These are phyloP conservation scores for Eutrema salsugineum DNA, from an alignment of 441 rosid species.

Conservation along the genomic window DNA sequence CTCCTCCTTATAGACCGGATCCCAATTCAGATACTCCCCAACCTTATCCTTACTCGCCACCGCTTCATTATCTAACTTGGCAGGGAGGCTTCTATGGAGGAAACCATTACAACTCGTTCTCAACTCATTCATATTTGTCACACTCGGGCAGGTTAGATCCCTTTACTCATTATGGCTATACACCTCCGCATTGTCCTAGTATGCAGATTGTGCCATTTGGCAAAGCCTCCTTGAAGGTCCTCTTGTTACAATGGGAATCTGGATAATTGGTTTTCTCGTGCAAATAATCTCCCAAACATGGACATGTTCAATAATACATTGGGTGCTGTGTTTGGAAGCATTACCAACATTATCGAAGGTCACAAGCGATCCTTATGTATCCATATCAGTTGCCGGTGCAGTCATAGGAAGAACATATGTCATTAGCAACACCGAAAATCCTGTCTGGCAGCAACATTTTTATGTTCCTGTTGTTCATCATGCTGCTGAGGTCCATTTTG, in stretches of 20 bases:
- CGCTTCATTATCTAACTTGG: too few relatives aligned
- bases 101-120: too few relatives aligned
- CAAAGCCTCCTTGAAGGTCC: conserved; percentile 19
- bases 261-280: conserved; percentile 57
- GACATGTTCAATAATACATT: conserved; percentile 61
- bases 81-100: conserved; percentile 39
- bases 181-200: conserved; percentile 31
- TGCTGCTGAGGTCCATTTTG: conserved; percentile 53
- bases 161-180: conserved; percentile 23
- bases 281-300: conserved; percentile 77
- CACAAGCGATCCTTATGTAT: conserved; percentile 80
- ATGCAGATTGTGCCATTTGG: conserved; percentile 57
- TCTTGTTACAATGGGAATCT: conserved; percentile 62
- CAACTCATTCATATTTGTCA: conserved; percentile 41
- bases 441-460: conserved; percentile 74
- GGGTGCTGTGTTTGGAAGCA: conserved; percentile 44
- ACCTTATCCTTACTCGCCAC: too few relatives aligned
- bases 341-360: conserved; percentile 19
- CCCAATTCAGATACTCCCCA: too few relatives aligned
- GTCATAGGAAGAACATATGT: conserved; percentile 75
- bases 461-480: conserved; percentile 71
- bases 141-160: conserved; percentile 40
- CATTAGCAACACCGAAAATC: conserved; percentile 66
- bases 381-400: conserved; percentile 74
- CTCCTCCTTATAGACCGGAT: too few relatives aligned